These are phyloP conservation scores for Termitomyces sp. DNA, from an alignment of 768 basidiomycete genomes.

Conservation along the genomic window DNA sequence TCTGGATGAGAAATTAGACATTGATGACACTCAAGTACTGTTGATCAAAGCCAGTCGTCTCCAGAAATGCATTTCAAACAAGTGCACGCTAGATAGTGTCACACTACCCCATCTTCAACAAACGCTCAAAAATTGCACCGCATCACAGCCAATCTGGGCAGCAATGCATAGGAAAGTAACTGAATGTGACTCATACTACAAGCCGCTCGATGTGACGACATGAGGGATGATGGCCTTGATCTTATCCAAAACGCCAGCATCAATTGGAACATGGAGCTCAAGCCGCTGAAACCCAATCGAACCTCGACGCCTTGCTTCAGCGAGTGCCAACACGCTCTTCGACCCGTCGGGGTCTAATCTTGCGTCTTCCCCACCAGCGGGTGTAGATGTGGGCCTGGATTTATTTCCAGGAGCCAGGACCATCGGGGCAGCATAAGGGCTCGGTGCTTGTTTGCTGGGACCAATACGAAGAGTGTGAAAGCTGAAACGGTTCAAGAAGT, in stretches of 20 bases:
- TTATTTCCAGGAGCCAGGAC: background rate
- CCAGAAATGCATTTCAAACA: background rate
- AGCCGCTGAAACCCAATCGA: background rate
- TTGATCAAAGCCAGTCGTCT: too few species aligned
- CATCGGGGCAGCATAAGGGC: background rate
- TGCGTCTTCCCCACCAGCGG: background rate
- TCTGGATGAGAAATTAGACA: background rate
- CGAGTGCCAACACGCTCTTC: background rate
- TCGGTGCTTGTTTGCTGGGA: conserved; percentile 1
- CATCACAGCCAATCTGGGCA: background rate
- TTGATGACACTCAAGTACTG: too few species aligned
- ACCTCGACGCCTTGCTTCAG: background rate
- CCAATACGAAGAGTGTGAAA: conserved; percentile 1
- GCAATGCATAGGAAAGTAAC: too few species aligned
- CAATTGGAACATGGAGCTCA: background rate
- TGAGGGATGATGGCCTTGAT: background rate
- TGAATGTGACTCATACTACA: background rate
- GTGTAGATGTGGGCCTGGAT: background rate
- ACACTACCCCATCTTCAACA: background rate
- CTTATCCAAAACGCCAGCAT: background rate
- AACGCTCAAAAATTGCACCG: background rate
- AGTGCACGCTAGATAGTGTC: background rate
- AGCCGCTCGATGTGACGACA: background rate
- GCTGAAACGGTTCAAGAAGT: background rate
- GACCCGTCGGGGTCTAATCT: background rate